These are phyloP conservation scores for Backusella parvicylindrica DNA, from an alignment of 192 early-diverging fungal genomes.

Conservation along the genomic window DNA sequence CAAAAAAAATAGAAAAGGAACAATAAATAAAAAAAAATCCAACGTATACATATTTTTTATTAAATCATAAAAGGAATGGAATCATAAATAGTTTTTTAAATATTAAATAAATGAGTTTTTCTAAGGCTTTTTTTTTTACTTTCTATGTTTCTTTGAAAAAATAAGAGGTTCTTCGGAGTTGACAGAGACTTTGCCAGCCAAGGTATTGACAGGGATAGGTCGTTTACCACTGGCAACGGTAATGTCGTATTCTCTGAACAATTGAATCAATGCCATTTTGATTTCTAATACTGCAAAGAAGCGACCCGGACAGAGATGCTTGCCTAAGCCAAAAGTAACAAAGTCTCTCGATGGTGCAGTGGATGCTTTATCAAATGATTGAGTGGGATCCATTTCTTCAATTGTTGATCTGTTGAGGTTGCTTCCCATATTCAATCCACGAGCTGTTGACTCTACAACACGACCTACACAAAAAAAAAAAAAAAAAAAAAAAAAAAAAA, in stretches of 20 bases:
- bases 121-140: not conserved
- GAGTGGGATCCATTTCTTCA: conserved; percentile 13
- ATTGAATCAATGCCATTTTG: conserved; percentile 11
- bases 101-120: not conserved
- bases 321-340: conserved; percentile 18
- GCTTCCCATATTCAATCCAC: conserved; percentile 16
- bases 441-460: conserved; percentile 10
- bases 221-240: not conserved
- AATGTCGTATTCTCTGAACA: conserved; percentile 16
- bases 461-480: not conserved
- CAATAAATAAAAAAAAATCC: not conserved
- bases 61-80: not conserved
- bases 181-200: conserved; percentile 2
- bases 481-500: not conserved
- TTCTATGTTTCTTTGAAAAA: not conserved
- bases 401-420: conserved; percentile 2
- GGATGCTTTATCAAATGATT: not conserved
- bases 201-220: not conserved
- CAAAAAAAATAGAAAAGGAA: not conserved
- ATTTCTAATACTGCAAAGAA: conserved; percentile 33
- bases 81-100: not conserved
- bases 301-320: conserved; percentile 21
- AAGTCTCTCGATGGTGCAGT: conserved; percentile 8
- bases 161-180: conserved; percentile 5
- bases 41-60: not conserved